Evolutionary conservation across 371 early-diverging fungal genomes (phyloP).

Genomic region (Rhizomucor pusillus): DNA sequence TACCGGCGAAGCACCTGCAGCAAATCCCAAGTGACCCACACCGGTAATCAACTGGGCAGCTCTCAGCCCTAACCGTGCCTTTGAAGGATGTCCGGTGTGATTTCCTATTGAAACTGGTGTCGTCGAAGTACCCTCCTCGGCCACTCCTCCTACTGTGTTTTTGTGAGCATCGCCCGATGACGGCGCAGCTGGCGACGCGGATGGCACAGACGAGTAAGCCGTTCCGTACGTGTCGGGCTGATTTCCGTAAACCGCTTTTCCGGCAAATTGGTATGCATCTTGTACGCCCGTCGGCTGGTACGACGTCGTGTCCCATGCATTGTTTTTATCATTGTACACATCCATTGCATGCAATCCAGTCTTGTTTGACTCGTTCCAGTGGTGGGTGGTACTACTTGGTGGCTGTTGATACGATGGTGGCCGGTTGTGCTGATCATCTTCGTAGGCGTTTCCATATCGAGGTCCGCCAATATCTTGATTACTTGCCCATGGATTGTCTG

Average conservation of each 20-base stretch:
- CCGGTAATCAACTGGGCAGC: constrained; percentile 26
- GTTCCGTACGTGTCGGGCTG: constrained; percentile 9
- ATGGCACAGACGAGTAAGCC: constrained; percentile 9
- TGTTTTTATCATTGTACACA: neutral
- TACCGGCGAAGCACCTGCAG: constrained; percentile 49
- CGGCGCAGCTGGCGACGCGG: constrained; percentile 1
- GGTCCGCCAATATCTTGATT: constrained; percentile 7
- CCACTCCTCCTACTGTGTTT: neutral
- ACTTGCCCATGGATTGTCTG: constrained; percentile 6
- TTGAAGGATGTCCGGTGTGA: constrained; percentile 15
- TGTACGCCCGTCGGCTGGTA: neutral
- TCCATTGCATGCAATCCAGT: constrained; percentile 1
- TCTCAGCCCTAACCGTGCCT: constrained; percentile 25
- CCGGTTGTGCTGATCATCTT: constrained; percentile 3
- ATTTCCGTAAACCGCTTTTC: constrained; percentile 19
- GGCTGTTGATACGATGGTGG: constrained; percentile 3
- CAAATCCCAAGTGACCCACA: constrained; percentile 44
- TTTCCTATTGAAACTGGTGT: too few species aligned
- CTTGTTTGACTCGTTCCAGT: constrained; percentile 11
- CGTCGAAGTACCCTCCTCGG: neutral
- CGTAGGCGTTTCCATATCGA: constrained; percentile 19
- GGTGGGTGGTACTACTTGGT: neutral
- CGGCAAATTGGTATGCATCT: constrained; percentile 10
- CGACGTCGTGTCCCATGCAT: constrained; percentile 5
- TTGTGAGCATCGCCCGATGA: neutral